These are phyloP conservation scores for Cicer cuneatum DNA, from an alignment of 306 rosid genomes.

Conservation along the genomic window DNA sequence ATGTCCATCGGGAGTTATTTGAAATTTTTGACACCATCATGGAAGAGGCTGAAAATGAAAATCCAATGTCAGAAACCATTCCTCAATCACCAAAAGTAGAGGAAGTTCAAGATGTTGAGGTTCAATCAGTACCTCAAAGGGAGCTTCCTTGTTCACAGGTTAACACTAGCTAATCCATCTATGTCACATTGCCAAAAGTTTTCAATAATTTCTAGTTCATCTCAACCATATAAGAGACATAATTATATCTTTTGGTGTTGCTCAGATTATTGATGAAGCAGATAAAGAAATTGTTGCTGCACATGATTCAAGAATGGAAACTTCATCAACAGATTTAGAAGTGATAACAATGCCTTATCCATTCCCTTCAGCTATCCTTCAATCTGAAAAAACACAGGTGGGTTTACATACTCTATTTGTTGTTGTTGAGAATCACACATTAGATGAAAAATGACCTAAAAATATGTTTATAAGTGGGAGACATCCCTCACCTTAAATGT, in stretches of 20 bases:
- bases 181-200: neutral
- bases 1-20: neutral
- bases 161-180: constrained; percentile 1
- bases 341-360: neutral
- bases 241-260: neutral
- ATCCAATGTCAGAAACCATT: constrained; percentile 8
- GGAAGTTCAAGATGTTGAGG: neutral
- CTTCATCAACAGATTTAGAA: constrained; percentile 22
- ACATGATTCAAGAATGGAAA: constrained; percentile 1
- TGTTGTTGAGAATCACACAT: neutral
- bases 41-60: constrained; percentile 4
- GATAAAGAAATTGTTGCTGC: constrained; percentile 10
- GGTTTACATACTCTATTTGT: neutral
- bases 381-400: neutral
- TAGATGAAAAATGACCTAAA: too few relatives aligned
- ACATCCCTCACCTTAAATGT: too few relatives aligned
- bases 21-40: constrained; percentile 1
- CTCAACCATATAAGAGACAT: neutral
- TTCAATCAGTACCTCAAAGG: constrained; percentile 9
- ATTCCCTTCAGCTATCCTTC: neutral
- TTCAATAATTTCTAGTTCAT: neutral
- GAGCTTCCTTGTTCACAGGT: constrained; percentile 5
- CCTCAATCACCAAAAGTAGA: constrained; percentile 1
- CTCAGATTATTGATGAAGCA: constrained; percentile 1
- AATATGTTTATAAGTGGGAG: too few relatives aligned